Percentiles rank a stretch among this genome's conserved stretches.
Evolutionary conservation across 225 moss, liverwort and hornwort genomes (phyloP).

Genomic region (Sphagnum contortum): DNA sequence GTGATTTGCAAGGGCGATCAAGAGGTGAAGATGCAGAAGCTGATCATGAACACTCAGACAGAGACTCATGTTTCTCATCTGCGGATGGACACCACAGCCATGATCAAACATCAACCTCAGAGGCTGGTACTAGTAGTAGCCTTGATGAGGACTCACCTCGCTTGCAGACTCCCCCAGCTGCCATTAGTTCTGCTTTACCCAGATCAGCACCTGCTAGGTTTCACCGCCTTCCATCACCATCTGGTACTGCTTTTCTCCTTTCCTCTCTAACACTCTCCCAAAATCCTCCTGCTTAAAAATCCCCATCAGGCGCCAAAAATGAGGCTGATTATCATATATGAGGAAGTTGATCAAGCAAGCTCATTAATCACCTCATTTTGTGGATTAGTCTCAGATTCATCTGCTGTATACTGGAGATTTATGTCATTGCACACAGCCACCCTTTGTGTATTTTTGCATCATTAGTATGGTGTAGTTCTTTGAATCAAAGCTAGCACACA

Average conservation of each 20-base stretch:
- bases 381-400: no score
- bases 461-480: no score
- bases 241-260: constrained; percentile 12
- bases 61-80: constrained; percentile 31
- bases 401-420: no score
- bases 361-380: no score
- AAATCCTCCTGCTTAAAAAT: no score
- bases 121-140: constrained; percentile 41
- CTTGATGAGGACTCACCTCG: constrained; percentile 51
- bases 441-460: no score
- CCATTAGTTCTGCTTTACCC: no score
- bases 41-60: constrained; percentile 47
- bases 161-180: not conserved
- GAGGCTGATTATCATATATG: no score
- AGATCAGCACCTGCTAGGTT: constrained; percentile 30
- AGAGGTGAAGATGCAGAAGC: constrained; percentile 21
- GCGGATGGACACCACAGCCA: constrained; percentile 15
- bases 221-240: constrained; percentile 17
- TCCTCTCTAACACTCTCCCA: not conserved
- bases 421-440: no score
- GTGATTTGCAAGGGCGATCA: constrained; percentile 4
- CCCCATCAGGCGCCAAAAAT: no score
- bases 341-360: no score
- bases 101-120: constrained; percentile 43
- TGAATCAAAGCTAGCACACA: no score